Evolutionary conservation across 371 early-diverging fungal genomes (phyloP), one percentile per base, ranked within the genome.

Genomic region (Mucor velutinosus): DNA sequence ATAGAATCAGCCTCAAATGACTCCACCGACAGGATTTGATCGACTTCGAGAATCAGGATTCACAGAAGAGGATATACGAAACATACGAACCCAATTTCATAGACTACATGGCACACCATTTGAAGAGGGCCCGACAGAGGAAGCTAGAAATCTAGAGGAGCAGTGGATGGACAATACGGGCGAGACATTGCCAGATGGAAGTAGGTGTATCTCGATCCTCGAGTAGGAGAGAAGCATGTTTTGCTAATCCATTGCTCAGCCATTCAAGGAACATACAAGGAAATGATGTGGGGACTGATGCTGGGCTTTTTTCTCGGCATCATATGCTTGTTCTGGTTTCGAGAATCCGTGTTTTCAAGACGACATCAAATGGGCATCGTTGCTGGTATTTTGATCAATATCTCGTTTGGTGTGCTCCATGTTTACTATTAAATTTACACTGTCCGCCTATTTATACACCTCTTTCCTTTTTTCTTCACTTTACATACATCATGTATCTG

Each of bases 161-260:
- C 89, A 87, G 55, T 92, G 92, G 90, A 90, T 89, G 72, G 92
- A 92, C 32, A 86, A 85, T 68, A 80, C 85, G 4, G 80, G 78
- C 15, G 84, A 84, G 32, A 84, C 84, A 12, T 73, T 86, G 59
- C 86, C 87, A 3, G 87, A 87, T 60, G 88, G 86, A 64, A 76
- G 84, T 88, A 72, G 76, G 71, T 60, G 19, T 21, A 53, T 3
- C n/a, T n/a, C 19, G 57, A 33, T 7, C n/a, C 6, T n/a, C 33
- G 30, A 27, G 4, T 15, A 29, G 10, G 17, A 17, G 17, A 5
- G 41, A 14, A 49, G n/a, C 21, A 5, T 35, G 19, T 6, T 21
- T 27, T 51, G 23, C 21, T 51, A 21, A 51, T 3, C 2, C 12
- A 8, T 45, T 61, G 27, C 33, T 27, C 47, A 82, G 82, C 78